Conservation (phyloP, 2,329 filamentous ascomycete species). For the Ophiocordyceps australis region DNA sequence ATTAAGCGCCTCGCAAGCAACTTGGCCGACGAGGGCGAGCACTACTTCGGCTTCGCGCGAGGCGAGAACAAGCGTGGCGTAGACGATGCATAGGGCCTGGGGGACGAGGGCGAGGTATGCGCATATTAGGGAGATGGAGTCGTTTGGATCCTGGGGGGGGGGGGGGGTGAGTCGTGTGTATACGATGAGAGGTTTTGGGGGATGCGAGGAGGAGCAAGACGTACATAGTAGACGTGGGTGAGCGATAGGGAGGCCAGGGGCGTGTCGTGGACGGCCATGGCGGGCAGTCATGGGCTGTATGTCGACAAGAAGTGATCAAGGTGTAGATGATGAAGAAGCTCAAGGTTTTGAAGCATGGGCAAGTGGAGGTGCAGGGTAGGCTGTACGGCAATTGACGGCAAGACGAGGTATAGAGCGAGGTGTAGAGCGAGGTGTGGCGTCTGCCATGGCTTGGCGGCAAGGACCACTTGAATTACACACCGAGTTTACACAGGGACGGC, state of each 20-base stretch:
- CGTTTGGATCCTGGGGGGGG: constrained; percentile 58
- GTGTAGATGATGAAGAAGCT: no score
- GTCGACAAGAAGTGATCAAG: no score
- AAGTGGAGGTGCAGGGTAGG: no score
- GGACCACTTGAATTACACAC: no score
- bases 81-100: constrained; percentile 78
- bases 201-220: constrained; percentile 7
- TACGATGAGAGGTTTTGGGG: neutral
- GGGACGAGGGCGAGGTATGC: constrained; percentile 90
- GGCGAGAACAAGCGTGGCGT: constrained; percentile 78
- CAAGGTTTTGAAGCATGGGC: no score
- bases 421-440: no score
- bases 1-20: constrained; percentile 82
- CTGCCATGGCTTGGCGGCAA: no score
- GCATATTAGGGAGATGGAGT: constrained; percentile 70
- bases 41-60: constrained; percentile 79
- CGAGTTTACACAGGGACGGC: no score
- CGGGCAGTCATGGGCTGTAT: neutral
- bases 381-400: no score
- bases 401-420: no score
- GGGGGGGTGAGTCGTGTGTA: no score
- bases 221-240: constrained; percentile 90
- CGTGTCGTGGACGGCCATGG: constrained; percentile 9
- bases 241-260: constrained; percentile 79
- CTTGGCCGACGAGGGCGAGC: constrained; percentile 81